Percentiles rank a stretch among this genome's conserved stretches.
phyloP scores from a whole-genome alignment of 2,329 filamentous ascomycete genomes.

The Fusarium staphyleae region DNA sequence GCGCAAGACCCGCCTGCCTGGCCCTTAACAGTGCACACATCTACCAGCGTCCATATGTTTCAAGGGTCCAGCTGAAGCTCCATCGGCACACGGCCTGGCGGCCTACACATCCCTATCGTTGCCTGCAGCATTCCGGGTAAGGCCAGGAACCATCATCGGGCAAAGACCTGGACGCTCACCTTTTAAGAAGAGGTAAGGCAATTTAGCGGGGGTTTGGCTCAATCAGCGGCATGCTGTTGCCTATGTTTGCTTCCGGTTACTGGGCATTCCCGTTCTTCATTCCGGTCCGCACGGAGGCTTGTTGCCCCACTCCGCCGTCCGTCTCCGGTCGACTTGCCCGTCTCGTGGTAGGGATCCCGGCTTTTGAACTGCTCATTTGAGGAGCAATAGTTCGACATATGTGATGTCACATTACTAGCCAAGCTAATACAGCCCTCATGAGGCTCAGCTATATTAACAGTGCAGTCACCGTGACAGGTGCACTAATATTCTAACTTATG shows the following conservation, averaged over 20 bases:
- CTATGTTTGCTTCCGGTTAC: background rate
- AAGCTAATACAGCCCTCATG: slow-evolving; percentile 5
- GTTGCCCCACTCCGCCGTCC: slow-evolving; percentile 24
- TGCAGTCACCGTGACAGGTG: slow-evolving; percentile 31
- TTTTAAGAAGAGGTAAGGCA: no score
- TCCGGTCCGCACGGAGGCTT: slow-evolving; percentile 9
- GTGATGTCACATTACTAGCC: background rate
- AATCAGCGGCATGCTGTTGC: no score
- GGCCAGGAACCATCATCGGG: background rate
- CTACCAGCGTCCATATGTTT: background rate
- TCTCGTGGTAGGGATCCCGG: slow-evolving; percentile 1
- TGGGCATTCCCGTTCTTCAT: slow-evolving; percentile 16
- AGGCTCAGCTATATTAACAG: slow-evolving; percentile 28
- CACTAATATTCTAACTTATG: slow-evolving; percentile 39
- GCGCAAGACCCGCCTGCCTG: slow-evolving; percentile 29
- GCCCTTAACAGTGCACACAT: background rate
- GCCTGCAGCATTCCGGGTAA: slow-evolving; percentile 22
- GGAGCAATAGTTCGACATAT: background rate
- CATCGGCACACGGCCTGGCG: background rate
- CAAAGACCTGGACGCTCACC: no score
- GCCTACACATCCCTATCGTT: slow-evolving; percentile 26
- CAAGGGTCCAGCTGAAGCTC: background rate
- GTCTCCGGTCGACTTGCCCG: slow-evolving; percentile 13
- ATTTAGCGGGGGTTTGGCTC: no score
- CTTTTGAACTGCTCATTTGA: background rate